A percentile compares a stretch with the other conserved stretches of the same genome.
These are phyloP conservation scores for Pestalotiopsis sp. DNA, from an alignment of 2,329 filamentous ascomycete species.

Conservation along the genomic window DNA sequence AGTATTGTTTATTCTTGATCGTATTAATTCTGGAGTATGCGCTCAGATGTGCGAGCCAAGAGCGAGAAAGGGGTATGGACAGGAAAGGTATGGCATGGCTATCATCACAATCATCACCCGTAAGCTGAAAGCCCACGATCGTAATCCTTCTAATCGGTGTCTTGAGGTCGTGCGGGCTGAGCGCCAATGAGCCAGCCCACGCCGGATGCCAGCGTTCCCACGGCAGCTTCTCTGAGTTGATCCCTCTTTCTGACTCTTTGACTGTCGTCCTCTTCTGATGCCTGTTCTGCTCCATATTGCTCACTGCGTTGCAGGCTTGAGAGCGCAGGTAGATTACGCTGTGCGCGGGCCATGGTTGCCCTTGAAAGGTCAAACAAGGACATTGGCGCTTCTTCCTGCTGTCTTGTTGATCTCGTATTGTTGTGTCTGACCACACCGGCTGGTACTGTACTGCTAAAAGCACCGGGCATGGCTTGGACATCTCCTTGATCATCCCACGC, in stretches of 20 bases:
- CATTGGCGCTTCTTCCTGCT: constrained; percentile 58
- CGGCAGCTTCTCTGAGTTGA: constrained; percentile 67
- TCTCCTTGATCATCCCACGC: constrained; percentile 72
- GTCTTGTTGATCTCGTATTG: constrained; percentile 34
- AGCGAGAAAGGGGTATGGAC: not conserved
- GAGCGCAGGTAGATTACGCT: constrained; percentile 59
- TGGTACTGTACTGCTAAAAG: constrained; percentile 44
- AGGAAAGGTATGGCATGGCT: not conserved
- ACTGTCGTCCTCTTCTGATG: constrained; percentile 40
- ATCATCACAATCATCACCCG: constrained; percentile 1
- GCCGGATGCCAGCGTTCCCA: constrained; percentile 67
- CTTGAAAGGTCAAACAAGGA: constrained; percentile 67
- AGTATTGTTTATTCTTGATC: not conserved
- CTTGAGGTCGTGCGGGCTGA: constrained; percentile 35
- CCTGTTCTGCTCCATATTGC: constrained; percentile 40
- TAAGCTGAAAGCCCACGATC: not conserved
- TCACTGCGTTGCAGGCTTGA: constrained; percentile 51
- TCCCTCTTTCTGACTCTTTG: constrained; percentile 68
- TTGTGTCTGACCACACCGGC: constrained; percentile 29
- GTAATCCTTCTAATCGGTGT: constrained; percentile 24
- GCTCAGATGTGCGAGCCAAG: not conserved
- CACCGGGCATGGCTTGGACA: constrained; percentile 57
- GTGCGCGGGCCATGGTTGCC: constrained; percentile 61
- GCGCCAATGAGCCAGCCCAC: constrained; percentile 71
- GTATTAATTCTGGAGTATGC: not conserved